phyloP scores from a whole-genome alignment of 345 rosid genomes.

The Xanthoceras sorbifolium region DNA sequence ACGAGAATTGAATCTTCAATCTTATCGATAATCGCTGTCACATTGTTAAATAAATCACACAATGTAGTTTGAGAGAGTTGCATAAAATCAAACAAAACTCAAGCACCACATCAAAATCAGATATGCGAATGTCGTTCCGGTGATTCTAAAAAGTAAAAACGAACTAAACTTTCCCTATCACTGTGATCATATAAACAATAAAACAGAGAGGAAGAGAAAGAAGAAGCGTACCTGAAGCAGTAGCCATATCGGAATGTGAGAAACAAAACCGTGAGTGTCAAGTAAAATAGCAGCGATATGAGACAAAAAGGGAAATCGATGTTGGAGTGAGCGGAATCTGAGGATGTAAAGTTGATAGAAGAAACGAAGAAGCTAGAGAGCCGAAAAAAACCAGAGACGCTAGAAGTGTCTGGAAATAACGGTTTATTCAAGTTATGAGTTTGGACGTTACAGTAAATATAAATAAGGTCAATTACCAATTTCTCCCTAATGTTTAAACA shows the following conservation, averaged over 20 bases:
- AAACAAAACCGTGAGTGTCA: not conserved
- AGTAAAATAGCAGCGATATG: not conserved
- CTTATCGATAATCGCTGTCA: not conserved
- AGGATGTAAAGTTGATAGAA: not conserved
- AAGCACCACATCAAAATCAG: not conserved
- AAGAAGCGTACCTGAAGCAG: conserved; percentile 35
- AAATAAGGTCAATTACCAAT: too few relatives aligned
- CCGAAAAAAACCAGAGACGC: not conserved
- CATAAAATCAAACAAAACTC: not conserved
- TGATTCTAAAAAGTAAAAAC: not conserved
- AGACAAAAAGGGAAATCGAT: not conserved
- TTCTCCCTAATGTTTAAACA: too few relatives aligned
- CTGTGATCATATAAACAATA: not conserved
- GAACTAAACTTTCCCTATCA: not conserved
- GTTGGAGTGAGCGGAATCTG: too few relatives aligned
- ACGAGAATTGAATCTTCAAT: not conserved
- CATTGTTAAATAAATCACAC: not conserved
- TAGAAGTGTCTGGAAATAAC: not conserved
- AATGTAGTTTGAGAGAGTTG: not conserved
- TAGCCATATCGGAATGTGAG: conserved; percentile 32
- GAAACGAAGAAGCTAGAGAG: not conserved
- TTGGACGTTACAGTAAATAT: too few relatives aligned
- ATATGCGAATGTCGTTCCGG: not conserved
- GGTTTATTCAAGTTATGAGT: not conserved
- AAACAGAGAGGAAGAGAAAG: not conserved